Base-by-base conservation (phyloP, 1,284 basidiomycete species). In the Mycosarcoma mackinlayi region DNA sequence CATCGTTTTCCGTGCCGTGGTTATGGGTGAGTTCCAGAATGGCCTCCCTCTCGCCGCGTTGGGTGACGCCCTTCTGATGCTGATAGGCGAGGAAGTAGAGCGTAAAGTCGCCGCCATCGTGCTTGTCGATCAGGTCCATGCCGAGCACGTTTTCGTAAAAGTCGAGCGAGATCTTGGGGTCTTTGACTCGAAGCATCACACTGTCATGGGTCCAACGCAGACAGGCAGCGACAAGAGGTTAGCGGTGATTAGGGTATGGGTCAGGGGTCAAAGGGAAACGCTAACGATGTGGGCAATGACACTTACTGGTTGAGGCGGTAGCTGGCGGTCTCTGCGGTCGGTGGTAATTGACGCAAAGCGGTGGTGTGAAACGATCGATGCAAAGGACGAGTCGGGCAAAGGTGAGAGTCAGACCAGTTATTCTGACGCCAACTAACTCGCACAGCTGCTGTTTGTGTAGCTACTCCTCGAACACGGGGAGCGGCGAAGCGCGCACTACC, bases 181-280 rank as follows among this genome's bases (percentile, higher is more conserved):
- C 93, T 85, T 91, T 93, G 83, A 95, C 87, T 73, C 94, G 88
- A 79, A 94, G 84, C 92, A 93, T 93, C 28, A 91, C 92, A 85
- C 94, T 77, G 49, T n/a, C 0, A 13, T 19, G 13, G 16, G 10
- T 6, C 24, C 5, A 45, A 30, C 6, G 28, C 28, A 41, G 25
- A 37, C 23, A 23, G 13, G 23, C 16, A 18, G 19, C 10, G n/a
- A 19, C 27, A 4, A 38, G 23, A 9, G 11, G 21, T 5, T 13
- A 35, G 19, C 19, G 18, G 24, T 21, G 18, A 3, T 25, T 1
- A 24, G 16, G 34, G 48, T 5, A 25, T 8, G 24, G 28, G 10
- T n/a, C 7, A 28, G 40, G n/a, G n/a, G n/a, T n/a, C 24, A 31
- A 31, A 23, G n/a, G 33, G 14, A 18, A 38, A 4, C 23, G 16